phyloP scores from a whole-genome alignment of 2,329 filamentous ascomycete species.

The Sporothrix luriei region DNA sequence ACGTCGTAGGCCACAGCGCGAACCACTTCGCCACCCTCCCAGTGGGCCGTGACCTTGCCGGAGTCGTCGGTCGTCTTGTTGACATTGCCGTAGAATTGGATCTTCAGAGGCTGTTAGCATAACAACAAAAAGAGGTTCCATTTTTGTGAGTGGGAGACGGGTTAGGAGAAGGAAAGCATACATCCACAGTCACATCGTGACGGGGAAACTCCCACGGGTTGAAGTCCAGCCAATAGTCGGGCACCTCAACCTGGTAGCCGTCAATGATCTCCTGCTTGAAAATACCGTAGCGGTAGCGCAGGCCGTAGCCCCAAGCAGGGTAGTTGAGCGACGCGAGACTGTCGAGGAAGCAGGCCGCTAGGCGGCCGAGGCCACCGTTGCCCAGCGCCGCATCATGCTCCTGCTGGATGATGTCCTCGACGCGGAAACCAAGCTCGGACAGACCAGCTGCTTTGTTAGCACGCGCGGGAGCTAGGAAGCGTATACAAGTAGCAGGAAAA shows the following conservation, averaged over 20 bases:
- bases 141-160: background rate
- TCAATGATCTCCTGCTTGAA: slow-evolving; percentile 99
- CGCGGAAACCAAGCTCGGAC: slow-evolving; percentile 86
- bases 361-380: slow-evolving; percentile 90
- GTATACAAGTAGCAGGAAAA: background rate
- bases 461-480: too few species aligned
- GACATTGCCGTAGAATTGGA: slow-evolving; percentile 93
- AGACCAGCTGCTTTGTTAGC: slow-evolving; percentile 68
- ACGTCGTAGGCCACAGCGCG: slow-evolving; percentile 93
- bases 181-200: slow-evolving; percentile 91
- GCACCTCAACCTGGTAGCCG: slow-evolving; percentile 96
- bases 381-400: slow-evolving; percentile 96
- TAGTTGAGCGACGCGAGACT: slow-evolving; percentile 93
- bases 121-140: background rate
- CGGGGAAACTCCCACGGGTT: slow-evolving; percentile 98
- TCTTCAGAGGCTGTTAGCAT: slow-evolving; percentile 43
- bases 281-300: slow-evolving; percentile 94
- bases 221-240: slow-evolving; percentile 99
- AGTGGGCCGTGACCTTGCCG: slow-evolving; percentile 73
- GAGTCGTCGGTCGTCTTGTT: slow-evolving; percentile 72
- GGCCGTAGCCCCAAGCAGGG: slow-evolving; percentile 94
- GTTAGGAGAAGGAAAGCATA: slow-evolving; percentile 44
- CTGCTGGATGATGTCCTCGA: slow-evolving; percentile 92
- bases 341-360: slow-evolving; percentile 96
- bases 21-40: slow-evolving; percentile 93